phyloP scores from a whole-genome alignment of 2,329 filamentous ascomycete species.

The Epichloe sibirici region DNA sequence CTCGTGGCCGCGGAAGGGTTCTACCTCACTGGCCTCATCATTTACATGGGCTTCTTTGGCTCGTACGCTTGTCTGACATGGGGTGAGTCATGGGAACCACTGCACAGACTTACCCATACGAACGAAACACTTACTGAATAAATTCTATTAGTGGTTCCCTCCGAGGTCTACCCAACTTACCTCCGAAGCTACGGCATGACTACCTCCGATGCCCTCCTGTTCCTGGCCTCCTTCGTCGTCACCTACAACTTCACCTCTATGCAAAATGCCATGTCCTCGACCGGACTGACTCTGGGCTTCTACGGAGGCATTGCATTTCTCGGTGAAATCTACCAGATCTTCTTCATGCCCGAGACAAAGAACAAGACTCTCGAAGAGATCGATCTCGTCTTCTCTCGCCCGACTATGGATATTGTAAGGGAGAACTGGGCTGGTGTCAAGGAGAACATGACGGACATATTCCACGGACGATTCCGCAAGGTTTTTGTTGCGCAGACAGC shows the following conservation, averaged over 20 bases:
- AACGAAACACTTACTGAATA: no score
- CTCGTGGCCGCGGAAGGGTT: slow-evolving; percentile 40
- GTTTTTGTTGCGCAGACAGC: slow-evolving; percentile 13
- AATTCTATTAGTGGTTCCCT: slow-evolving; percentile 37
- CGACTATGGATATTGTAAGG: slow-evolving; percentile 48
- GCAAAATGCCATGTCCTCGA: slow-evolving; percentile 54
- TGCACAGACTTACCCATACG: no score
- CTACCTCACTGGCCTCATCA: slow-evolving; percentile 54
- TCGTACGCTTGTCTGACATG: slow-evolving; percentile 53
- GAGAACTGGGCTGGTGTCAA: slow-evolving; percentile 36
- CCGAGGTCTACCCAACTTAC: slow-evolving; percentile 62
- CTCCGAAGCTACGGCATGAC: slow-evolving; percentile 64
- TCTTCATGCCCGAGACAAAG: slow-evolving; percentile 70
- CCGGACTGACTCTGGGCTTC: slow-evolving; percentile 56
- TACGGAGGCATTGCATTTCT: slow-evolving; percentile 62
- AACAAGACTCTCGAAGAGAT: slow-evolving; percentile 58
- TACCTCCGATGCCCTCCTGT: slow-evolving; percentile 53
- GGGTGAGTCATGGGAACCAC: slow-evolving; percentile 15
- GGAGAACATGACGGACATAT: slow-evolving; percentile 17
- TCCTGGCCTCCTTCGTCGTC: slow-evolving; percentile 59
- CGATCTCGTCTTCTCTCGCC: slow-evolving; percentile 51
- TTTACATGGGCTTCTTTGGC: slow-evolving; percentile 59
- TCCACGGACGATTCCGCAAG: slow-evolving; percentile 12
- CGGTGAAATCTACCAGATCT: slow-evolving; percentile 58
- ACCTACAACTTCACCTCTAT: slow-evolving; percentile 66